These are phyloP conservation scores for Lentinula edodes DNA, from an alignment of 768 basidiomycete species.

Conservation along the genomic window DNA sequence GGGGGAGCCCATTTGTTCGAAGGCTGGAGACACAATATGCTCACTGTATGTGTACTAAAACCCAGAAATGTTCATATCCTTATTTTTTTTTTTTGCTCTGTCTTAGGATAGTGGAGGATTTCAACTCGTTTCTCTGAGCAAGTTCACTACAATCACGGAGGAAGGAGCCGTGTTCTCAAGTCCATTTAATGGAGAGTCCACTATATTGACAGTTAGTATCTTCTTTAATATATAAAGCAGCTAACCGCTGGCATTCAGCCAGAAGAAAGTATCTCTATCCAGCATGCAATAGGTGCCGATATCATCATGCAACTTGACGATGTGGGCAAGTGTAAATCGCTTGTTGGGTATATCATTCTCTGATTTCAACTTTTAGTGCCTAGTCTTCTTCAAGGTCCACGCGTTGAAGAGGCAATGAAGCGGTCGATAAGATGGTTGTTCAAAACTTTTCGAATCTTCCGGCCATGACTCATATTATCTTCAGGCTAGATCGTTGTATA, in stretches of 20 bases:
- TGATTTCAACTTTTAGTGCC: conserved; percentile 43
- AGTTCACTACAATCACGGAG: conserved; percentile 83
- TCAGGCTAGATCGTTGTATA: conserved; percentile 73
- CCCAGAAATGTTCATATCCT: conserved; percentile 3
- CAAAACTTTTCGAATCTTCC: background rate
- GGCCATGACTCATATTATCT: background rate
- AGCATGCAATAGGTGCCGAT: conserved; percentile 87
- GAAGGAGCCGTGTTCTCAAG: conserved; percentile 83
- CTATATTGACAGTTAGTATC: conserved; percentile 70
- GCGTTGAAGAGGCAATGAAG: conserved; percentile 86
- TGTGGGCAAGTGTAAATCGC: conserved; percentile 52
- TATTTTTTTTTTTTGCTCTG: background rate
- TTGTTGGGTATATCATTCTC: background rate
- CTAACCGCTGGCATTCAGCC: conserved; percentile 41
- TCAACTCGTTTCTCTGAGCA: conserved; percentile 79
- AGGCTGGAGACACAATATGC: conserved; percentile 79
- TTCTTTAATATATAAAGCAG: background rate
- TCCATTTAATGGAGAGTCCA: conserved; percentile 83
- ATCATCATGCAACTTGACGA: conserved; percentile 97
- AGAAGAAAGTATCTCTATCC: conserved; percentile 86
- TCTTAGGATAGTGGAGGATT: conserved; percentile 84
- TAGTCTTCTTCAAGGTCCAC: conserved; percentile 72
- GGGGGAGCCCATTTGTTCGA: conserved; percentile 91
- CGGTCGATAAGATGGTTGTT: conserved; percentile 72
- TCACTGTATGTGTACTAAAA: conserved; percentile 52